Percentiles rank a stretch among this genome's conserved stretches.
phyloP scores from a whole-genome alignment of 768 basidiomycete genomes.

The Tylopilus felleus region DNA sequence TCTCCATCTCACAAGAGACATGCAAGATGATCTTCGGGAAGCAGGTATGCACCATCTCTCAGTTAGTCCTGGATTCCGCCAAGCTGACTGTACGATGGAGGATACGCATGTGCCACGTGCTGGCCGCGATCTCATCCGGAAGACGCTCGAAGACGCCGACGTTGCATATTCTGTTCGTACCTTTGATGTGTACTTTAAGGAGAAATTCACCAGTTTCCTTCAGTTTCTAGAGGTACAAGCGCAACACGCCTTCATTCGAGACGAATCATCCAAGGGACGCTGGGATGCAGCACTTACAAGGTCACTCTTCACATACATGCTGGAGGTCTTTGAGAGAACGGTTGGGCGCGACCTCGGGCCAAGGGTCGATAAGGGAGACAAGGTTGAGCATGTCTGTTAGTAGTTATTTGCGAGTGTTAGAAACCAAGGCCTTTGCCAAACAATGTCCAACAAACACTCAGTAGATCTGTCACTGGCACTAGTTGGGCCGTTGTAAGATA shows the following conservation, averaged over 20 bases:
- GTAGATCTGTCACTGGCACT: no score
- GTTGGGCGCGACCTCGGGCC: conserved; percentile 84
- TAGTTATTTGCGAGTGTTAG: conserved; percentile 8
- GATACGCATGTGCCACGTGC: conserved; percentile 91
- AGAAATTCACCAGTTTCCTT: conserved; percentile 4
- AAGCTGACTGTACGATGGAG: conserved; percentile 33
- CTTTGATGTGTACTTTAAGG: neutral
- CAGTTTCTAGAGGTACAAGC: conserved; percentile 96
- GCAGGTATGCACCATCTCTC: conserved; percentile 48
- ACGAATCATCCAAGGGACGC: conserved; percentile 87
- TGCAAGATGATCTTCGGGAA: conserved; percentile 91
- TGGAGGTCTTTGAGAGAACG: conserved; percentile 91
- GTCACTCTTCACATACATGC: conserved; percentile 78
- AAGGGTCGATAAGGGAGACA: conserved; percentile 39
- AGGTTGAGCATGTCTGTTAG: conserved; percentile 74
- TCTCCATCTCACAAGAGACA: neutral
- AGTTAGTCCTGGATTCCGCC: neutral
- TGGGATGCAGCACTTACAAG: conserved; percentile 93
- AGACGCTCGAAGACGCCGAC: conserved; percentile 76
- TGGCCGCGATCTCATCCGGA: conserved; percentile 83
- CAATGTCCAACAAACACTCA: neutral
- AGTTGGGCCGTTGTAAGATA: neutral
- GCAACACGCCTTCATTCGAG: conserved; percentile 94
- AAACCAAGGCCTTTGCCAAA: conserved; percentile 10
- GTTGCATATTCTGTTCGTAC: conserved; percentile 65